Percentiles rank a stretch among this genome's conserved stretches.
Conservation (phyloP, 2,329 filamentous ascomycete species). For the Fulvia fulva region DNA sequence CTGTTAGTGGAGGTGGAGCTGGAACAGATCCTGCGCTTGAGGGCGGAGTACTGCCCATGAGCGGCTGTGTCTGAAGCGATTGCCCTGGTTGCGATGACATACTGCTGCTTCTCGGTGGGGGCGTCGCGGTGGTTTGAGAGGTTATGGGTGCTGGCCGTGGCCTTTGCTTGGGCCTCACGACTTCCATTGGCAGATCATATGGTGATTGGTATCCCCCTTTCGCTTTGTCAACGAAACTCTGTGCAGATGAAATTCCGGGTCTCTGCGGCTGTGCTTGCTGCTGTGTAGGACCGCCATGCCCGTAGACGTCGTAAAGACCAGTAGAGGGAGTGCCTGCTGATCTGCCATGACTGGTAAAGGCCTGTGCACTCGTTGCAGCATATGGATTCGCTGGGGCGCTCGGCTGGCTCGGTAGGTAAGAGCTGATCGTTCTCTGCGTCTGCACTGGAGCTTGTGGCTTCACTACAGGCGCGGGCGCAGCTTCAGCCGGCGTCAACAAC, state of each 20-base stretch:
- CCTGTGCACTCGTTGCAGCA: conserved; percentile 18
- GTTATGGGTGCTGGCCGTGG: conserved; percentile 30
- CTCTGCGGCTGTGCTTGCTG: conserved; percentile 34
- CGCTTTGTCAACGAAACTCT: conserved; percentile 86
- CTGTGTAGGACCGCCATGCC: conserved; percentile 13
- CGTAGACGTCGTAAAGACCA: conserved; percentile 32
- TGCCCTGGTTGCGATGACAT: conserved; percentile 14
- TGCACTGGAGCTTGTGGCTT: conserved; percentile 9
- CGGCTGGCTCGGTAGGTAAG: conserved; percentile 13
- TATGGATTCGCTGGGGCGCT: conserved; percentile 18
- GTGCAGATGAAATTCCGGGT: conserved; percentile 49
- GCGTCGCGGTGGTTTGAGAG: conserved; percentile 39
- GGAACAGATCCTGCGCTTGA: conserved; percentile 36
- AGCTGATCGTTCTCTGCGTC: conserved; percentile 8
- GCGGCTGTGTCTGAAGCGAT: conserved; percentile 6
- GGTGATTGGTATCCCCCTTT: conserved; percentile 92
- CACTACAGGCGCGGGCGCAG: conserved; percentile 9
- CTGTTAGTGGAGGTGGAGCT: conserved; percentile 12
- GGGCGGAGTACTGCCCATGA: conserved; percentile 35
- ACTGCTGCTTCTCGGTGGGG: conserved; percentile 59
- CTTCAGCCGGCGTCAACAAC: conserved; percentile 8
- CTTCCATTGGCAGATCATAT: conserved; percentile 89
- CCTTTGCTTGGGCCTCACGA: conserved; percentile 65
- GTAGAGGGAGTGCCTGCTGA: conserved; percentile 33
- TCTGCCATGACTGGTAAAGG: conserved; percentile 24